These are phyloP conservation scores for Pleurotus tuoliensis DNA, from an alignment of 768 basidiomycete genomes.

Conservation along the genomic window DNA sequence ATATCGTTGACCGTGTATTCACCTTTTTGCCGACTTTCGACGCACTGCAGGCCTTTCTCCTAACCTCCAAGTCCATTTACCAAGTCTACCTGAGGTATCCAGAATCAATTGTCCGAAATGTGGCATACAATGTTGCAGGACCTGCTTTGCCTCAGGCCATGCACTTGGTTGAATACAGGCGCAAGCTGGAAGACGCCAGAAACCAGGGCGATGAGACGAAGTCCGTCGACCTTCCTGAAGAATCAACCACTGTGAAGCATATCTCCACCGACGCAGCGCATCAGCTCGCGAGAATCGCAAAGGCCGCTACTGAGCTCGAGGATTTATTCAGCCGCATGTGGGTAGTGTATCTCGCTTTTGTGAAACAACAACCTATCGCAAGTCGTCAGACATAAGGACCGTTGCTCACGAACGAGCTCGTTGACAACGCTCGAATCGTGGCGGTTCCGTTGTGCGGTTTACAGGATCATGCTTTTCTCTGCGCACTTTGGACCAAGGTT, in stretches of 20 bases:
- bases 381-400: conserved; percentile 17
- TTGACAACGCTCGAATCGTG: conserved; percentile 19
- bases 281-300: conserved; percentile 4
- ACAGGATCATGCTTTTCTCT: conserved; percentile 16
- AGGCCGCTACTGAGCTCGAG: conserved; percentile 13
- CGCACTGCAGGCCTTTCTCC: conserved; percentile 13
- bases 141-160: conserved; percentile 22
- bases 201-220: background rate
- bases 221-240: conserved; percentile 5
- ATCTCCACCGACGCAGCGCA: conserved; percentile 8
- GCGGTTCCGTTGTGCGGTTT: conserved; percentile 19
- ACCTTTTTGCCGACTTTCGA: conserved; percentile 19
- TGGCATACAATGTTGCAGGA: conserved; percentile 23
- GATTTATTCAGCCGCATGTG: conserved; percentile 20
- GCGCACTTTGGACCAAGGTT: conserved; percentile 4
- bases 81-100: conserved; percentile 17
- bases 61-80: conserved; percentile 20
- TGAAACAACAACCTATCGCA: background rate
- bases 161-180: conserved; percentile 12
- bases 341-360: background rate
- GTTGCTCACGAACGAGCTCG: conserved; percentile 13
- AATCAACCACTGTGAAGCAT: background rate
- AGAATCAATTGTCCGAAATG: conserved; percentile 18
- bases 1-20: conserved; percentile 22
- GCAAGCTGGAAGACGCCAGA: background rate